Evolutionary conservation across 2,329 filamentous ascomycete species (phyloP).

Genomic region (Rugonectria rugulosa): DNA sequence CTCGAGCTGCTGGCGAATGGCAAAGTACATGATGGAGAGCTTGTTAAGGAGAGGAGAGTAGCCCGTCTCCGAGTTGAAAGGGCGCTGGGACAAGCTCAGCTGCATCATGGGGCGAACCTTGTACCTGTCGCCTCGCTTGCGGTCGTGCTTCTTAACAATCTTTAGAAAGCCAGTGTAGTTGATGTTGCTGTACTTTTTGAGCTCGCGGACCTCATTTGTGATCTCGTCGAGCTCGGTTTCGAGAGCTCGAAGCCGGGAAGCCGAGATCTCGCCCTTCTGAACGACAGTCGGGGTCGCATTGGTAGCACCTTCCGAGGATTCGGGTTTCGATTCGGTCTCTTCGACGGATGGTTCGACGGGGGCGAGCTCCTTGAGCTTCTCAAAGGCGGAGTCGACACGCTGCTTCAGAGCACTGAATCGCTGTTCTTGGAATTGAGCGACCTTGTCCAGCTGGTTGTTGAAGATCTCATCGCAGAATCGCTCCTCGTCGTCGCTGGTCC

Average conservation of each 20-base stretch:
- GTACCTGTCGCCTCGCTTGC: slow-evolving; percentile 86
- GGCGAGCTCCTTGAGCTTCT: slow-evolving; percentile 82
- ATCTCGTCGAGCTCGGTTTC: slow-evolving; percentile 84
- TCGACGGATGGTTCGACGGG: slow-evolving; percentile 53
- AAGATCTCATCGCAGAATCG: slow-evolving; percentile 94
- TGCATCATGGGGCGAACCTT: slow-evolving; percentile 91
- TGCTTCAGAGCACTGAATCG: slow-evolving; percentile 68
- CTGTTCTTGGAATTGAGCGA: slow-evolving; percentile 85
- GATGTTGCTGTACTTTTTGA: slow-evolving; percentile 93
- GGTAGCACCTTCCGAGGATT: slow-evolving; percentile 28
- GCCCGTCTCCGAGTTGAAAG: slow-evolving; percentile 90
- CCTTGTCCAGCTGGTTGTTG: slow-evolving; percentile 94
- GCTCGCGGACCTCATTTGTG: slow-evolving; percentile 88
- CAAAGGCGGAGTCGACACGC: slow-evolving; percentile 62
- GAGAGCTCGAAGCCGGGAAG: slow-evolving; percentile 71
- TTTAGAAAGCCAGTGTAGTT: slow-evolving; percentile 99
- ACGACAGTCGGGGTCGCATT: slow-evolving; percentile 36
- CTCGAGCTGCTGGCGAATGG: slow-evolving; percentile 84
- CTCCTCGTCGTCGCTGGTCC: slow-evolving; percentile 95
- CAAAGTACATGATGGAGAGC: slow-evolving; percentile 94
- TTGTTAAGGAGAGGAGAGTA: slow-evolving; percentile 91
- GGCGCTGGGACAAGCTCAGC: slow-evolving; percentile 84
- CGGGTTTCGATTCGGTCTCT: slow-evolving; percentile 59
- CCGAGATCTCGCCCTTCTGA: slow-evolving; percentile 57
- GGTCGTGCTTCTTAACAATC: slow-evolving; percentile 98